phyloP scores from a whole-genome alignment of 192 early-diverging fungal genomes.

The Coemansia sp. region DNA sequence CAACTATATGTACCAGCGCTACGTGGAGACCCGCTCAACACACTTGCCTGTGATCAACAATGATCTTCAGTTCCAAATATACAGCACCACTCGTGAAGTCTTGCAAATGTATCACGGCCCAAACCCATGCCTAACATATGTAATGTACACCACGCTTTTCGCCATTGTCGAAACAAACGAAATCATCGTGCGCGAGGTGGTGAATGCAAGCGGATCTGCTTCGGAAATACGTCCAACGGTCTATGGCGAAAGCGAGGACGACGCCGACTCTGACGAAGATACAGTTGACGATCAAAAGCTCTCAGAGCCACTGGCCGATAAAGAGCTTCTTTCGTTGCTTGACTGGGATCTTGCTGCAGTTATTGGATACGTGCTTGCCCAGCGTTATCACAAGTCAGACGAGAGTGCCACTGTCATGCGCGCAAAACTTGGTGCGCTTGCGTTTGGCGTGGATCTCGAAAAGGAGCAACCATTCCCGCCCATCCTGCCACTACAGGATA shows the following conservation, averaged over 20 bases:
- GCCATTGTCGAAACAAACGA: slow-evolving; percentile 47
- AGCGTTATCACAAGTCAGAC: slow-evolving; percentile 23
- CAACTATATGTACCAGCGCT: slow-evolving; percentile 29
- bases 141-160: slow-evolving; percentile 41
- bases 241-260: slow-evolving; percentile 9
- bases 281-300: neutral
- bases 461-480: slow-evolving; percentile 37
- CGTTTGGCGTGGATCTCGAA: slow-evolving; percentile 27
- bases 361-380: slow-evolving; percentile 35
- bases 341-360: slow-evolving; percentile 55
- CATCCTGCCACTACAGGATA: slow-evolving; percentile 30
- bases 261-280: neutral
- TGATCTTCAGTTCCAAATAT: slow-evolving; percentile 46
- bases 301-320: slow-evolving; percentile 6
- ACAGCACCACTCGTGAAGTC: slow-evolving; percentile 26
- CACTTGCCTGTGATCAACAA: slow-evolving; percentile 16
- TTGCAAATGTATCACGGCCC: slow-evolving; percentile 15
- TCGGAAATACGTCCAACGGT: slow-evolving; percentile 11
- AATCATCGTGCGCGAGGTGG: slow-evolving; percentile 17
- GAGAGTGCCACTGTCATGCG: slow-evolving; percentile 19
- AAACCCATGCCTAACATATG: slow-evolving; percentile 14
- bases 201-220: slow-evolving; percentile 8
- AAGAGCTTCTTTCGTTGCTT: slow-evolving; percentile 29
- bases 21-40: slow-evolving; percentile 1
- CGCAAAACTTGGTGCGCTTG: slow-evolving; percentile 29